phyloP scores from a whole-genome alignment of 352 stramenopile species.

The Globisporangium mamillatum region DNA sequence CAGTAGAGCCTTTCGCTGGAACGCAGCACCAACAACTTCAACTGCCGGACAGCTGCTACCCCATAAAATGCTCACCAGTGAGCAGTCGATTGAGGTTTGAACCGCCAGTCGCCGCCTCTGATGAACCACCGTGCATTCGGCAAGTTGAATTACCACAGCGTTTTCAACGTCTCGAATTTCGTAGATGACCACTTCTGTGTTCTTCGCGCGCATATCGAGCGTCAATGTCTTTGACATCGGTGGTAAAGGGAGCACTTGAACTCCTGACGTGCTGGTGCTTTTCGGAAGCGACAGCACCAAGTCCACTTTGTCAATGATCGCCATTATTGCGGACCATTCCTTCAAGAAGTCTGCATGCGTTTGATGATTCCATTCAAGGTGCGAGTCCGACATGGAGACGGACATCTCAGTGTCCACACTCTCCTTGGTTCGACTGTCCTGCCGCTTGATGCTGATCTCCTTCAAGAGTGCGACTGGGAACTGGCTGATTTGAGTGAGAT shows the following conservation, averaged over 20 bases:
- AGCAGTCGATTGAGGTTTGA: constrained; percentile 29
- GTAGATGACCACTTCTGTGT: constrained; percentile 21
- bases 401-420: constrained; percentile 27
- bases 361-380: constrained; percentile 34
- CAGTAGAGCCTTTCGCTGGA: constrained; percentile 25
- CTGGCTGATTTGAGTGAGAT: not conserved
- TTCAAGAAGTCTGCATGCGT: constrained; percentile 29
- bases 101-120: constrained; percentile 27
- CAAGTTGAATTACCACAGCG: constrained; percentile 19
- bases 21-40: constrained; percentile 19
- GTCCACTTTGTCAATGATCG: constrained; percentile 33
- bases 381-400: constrained; percentile 25
- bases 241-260: not conserved
- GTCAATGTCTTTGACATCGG: constrained; percentile 21
- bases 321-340: constrained; percentile 26
- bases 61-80: constrained; percentile 25
- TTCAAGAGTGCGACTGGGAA: constrained; percentile 15
- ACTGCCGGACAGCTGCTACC: constrained; percentile 16
- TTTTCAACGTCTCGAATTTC: constrained; percentile 29
- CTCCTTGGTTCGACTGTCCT: constrained; percentile 24
- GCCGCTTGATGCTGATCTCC: constrained; percentile 25
- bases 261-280: not conserved
- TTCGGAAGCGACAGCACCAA: constrained; percentile 31
- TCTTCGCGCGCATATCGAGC: constrained; percentile 27
- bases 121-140: constrained; percentile 24